These are phyloP conservation scores for Cutaneotrichosporon cavernicola DNA, from an alignment of 1,284 basidiomycete genomes.

Conservation along the genomic window DNA sequence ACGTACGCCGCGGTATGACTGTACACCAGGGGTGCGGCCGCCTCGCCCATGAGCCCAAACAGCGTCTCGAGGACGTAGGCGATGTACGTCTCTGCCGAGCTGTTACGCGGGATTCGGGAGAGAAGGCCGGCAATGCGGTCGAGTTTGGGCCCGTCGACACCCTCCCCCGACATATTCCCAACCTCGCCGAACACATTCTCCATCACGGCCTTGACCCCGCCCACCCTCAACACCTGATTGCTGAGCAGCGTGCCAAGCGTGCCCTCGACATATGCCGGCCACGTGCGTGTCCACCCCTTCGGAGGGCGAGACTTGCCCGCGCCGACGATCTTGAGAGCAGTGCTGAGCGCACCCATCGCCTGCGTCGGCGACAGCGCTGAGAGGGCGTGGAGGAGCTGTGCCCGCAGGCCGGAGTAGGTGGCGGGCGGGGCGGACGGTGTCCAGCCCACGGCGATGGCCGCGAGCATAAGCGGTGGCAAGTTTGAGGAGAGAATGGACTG, in stretches of 20 bases:
- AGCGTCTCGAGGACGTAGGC: slow-evolving; percentile 31
- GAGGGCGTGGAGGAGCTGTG: slow-evolving; percentile 22
- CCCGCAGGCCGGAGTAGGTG: slow-evolving; percentile 24
- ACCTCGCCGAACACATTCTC: slow-evolving; percentile 44
- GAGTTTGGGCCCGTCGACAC: slow-evolving; percentile 38
- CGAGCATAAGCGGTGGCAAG: slow-evolving; percentile 34
- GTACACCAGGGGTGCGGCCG: slow-evolving; percentile 29
- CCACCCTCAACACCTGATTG: slow-evolving; percentile 34
- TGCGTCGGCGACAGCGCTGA: slow-evolving; percentile 32
- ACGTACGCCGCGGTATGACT: slow-evolving; percentile 38
- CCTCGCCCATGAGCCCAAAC: slow-evolving; percentile 30
- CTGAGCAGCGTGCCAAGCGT: slow-evolving; percentile 35
- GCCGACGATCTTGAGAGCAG: slow-evolving; percentile 30
- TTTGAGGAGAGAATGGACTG: slow-evolving; percentile 33
- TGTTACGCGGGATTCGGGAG: slow-evolving; percentile 33
- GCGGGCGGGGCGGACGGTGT: slow-evolving; percentile 32
- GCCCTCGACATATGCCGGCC: slow-evolving; percentile 39
- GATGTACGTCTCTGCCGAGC: slow-evolving; percentile 34
- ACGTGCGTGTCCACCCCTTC: slow-evolving; percentile 34
- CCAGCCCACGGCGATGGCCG: slow-evolving; percentile 35
- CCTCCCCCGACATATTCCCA: slow-evolving; percentile 28
- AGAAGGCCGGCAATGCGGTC: slow-evolving; percentile 43
- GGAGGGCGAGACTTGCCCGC: slow-evolving; percentile 15
- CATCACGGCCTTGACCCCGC: slow-evolving; percentile 43
- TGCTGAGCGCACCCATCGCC: slow-evolving; percentile 33